Base-by-base conservation (phyloP, 805 yeast genomes). In the Candida oleophila region DNA sequence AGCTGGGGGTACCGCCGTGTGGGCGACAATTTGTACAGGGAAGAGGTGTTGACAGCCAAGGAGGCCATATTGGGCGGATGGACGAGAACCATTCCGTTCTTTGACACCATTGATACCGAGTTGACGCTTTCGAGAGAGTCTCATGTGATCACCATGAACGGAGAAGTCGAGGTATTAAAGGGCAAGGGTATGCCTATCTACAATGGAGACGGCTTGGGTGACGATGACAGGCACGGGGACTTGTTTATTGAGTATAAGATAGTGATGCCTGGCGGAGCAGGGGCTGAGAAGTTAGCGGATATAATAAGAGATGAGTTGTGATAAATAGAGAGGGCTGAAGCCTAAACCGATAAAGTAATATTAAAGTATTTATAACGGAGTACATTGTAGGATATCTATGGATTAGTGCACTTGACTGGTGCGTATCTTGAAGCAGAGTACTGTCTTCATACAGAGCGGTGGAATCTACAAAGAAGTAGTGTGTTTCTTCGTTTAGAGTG, bases 1-100 rank as follows among this genome's bases (percentile, higher is more conserved):
- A 85, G 87, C 59, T 61, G 89, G 78, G 99, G 99, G 5, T 94
- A 83, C 68, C 78, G 97, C 64, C 78, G 99, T 55, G 77, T 89
- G 49, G 87, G 87, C 33, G 62, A 76, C 51, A 73, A 86, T 56
- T 68, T 94, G 52, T 91, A 84, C 69, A 73, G 98, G 49, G 87
- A 89, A 0, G 98, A 94, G 61, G 83, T 81, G 1, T 61, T 94
- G 25, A 77, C 86, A 2, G 71, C 83, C 43, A 73, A 77, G 45
- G 97, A 94, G 63, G 87, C 97, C 0, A 42, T 81, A 5, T 42
- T 57, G 4, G 99, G 99, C 15, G 89, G 84, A 15, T 94, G 99
- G 99, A 58, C 65, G 34, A 74, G 96, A 45, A 64, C 65, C 4
- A 73, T 94, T 21, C 77, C 74, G 37, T 85, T 82, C 51, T 77